Percentiles rank a stretch among this genome's conserved stretches.
Evolutionary conservation across 805 yeast genomes (phyloP).

Genomic region (Sugiyamaella boreocaroliniensis): DNA sequence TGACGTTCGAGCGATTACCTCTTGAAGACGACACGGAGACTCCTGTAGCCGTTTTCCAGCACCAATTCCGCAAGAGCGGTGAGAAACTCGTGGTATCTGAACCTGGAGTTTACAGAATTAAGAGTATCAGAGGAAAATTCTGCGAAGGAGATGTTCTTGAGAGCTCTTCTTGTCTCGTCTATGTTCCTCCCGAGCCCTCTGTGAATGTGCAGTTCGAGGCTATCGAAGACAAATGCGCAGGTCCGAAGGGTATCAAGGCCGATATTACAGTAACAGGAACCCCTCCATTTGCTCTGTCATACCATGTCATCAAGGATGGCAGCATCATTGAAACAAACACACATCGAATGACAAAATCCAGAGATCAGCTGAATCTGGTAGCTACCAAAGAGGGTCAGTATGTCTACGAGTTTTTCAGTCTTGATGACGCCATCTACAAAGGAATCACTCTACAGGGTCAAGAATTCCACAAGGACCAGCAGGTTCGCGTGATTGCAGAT

Average conservation of each 20-base stretch:
- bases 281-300: conserved; percentile 73
- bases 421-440: conserved; percentile 60
- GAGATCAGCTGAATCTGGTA: conserved; percentile 56
- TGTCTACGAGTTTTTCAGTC: conserved; percentile 57
- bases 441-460: conserved; percentile 21
- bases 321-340: conserved; percentile 28
- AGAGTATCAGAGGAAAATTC: conserved; percentile 46
- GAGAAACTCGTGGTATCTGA: conserved; percentile 15
- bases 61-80: conserved; percentile 1
- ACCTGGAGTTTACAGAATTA: conserved; percentile 63
- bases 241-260: conserved; percentile 78
- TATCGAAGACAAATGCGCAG: conserved; percentile 81
- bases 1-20: conserved; percentile 32
- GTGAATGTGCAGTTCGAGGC: conserved; percentile 43
- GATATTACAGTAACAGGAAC: conserved; percentile 64
- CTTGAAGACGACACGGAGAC: conserved; percentile 21
- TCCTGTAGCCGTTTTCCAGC: conserved; percentile 1
- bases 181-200: conserved; percentile 51
- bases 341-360: conserved; percentile 29
- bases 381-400: conserved; percentile 81
- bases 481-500: conserved; percentile 33
- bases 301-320: conserved; percentile 41
- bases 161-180: conserved; percentile 47
- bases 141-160: conserved; percentile 65
- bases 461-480: conserved; percentile 26